phyloP scores from a whole-genome alignment of 805 yeast species.

The Wickerhamomyces kurtzmanii region DNA sequence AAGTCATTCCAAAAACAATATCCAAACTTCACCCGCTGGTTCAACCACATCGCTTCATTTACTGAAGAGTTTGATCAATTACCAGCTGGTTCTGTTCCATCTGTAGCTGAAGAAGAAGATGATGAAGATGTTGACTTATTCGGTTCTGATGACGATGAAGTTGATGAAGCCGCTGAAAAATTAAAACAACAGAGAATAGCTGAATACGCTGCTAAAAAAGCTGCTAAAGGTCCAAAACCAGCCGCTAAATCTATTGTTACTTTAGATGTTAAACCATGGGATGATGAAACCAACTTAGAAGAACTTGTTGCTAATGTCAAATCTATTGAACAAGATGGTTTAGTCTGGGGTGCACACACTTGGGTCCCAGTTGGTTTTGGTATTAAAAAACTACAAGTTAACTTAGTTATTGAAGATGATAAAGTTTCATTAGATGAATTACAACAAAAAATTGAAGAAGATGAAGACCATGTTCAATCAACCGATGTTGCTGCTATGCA shows the following conservation, averaged over 20 bases:
- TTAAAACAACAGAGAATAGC: constrained; percentile 96
- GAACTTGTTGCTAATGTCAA: constrained; percentile 81
- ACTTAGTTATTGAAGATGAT: constrained; percentile 96
- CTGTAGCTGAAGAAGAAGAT: constrained; percentile 58
- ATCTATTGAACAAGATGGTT: constrained; percentile 83
- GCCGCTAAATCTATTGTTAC: constrained; percentile 98
- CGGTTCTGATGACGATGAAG: constrained; percentile 88
- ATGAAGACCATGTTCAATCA: constrained; percentile 99
- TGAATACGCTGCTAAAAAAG: constrained; percentile 96
- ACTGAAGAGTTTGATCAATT: constrained; percentile 72
- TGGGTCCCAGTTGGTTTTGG: constrained; percentile 98
- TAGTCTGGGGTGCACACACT: constrained; percentile 96
- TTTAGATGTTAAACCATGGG: constrained; percentile 99
- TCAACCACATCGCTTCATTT: constrained; percentile 94
- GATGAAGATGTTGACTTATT: constrained; percentile 90
- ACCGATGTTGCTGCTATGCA: constrained; percentile 98
- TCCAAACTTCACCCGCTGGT: constrained; percentile 98
- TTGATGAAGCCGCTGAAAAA: constrained; percentile 94
- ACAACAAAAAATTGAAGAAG: constrained; percentile 67
- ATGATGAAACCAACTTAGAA: constrained; percentile 95
- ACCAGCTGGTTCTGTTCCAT: constrained; percentile 58
- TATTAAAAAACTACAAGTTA: constrained; percentile 98
- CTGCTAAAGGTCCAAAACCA: constrained; percentile 93
- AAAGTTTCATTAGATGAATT: constrained; percentile 90
- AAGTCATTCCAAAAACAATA: constrained; percentile 85